These are phyloP conservation scores for Stentor coeruleus DNA, from an alignment of 73 alveolate genomes.

Conservation along the genomic window DNA sequence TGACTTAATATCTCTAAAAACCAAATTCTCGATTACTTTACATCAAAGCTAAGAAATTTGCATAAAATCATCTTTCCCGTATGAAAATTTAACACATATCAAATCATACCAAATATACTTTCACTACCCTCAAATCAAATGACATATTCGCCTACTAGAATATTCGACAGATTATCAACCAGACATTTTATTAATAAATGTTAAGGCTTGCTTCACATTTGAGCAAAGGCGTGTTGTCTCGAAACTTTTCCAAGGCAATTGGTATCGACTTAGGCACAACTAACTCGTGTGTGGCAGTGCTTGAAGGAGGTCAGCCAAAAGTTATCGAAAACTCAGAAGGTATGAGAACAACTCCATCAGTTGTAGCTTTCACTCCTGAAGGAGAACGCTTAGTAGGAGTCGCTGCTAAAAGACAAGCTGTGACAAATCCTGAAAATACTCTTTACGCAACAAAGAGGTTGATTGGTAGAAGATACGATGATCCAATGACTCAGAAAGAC, in stretches of 20 bases:
- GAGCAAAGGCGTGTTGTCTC: neutral
- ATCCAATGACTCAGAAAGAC: slow-evolving; percentile 82
- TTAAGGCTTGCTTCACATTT: neutral
- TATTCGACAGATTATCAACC: slow-evolving; percentile 1
- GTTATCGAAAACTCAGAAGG: slow-evolving; percentile 95
- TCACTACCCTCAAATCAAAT: too few relatives aligned
- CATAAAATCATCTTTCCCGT: too few relatives aligned
- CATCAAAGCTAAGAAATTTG: too few relatives aligned
- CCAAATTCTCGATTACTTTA: too few relatives aligned
- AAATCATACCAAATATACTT: too few relatives aligned
- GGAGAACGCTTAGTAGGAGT: slow-evolving; percentile 94
- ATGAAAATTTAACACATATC: too few relatives aligned
- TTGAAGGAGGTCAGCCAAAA: slow-evolving; percentile 81
- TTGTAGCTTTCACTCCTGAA: slow-evolving; percentile 93
- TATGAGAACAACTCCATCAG: slow-evolving; percentile 95
- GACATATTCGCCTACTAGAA: slow-evolving; percentile 53
- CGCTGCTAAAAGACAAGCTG: slow-evolving; percentile 91
- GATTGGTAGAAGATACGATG: slow-evolving; percentile 89
- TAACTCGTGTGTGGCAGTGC: slow-evolving; percentile 83
- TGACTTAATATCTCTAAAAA: too few relatives aligned
- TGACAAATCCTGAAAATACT: slow-evolving; percentile 82
- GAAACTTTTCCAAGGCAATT: slow-evolving; percentile 49
- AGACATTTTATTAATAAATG: slow-evolving; percentile 8
- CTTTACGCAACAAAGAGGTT: slow-evolving; percentile 88
- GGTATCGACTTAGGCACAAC: slow-evolving; percentile 94